A percentile compares a stretch with the other conserved stretches of the same genome.
These are phyloP conservation scores for Artemisia argyi DNA, from an alignment of 129 eudicot species.

Conservation along the genomic window DNA sequence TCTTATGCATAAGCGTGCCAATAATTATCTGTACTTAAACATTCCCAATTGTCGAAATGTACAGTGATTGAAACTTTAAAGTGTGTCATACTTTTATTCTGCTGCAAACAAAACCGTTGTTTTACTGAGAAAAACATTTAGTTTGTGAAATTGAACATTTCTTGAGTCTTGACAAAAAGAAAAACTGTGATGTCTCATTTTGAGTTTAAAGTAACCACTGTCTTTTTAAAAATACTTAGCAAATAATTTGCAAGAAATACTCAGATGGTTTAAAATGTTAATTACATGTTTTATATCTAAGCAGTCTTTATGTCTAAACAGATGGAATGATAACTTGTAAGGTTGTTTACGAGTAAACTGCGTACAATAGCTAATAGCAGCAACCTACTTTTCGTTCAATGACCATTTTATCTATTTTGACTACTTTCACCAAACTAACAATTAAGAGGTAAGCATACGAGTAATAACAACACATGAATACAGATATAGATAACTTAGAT, in stretches of 20 bases:
- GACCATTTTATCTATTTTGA: constrained; percentile 5
- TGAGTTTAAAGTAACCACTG: neutral
- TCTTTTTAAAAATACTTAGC: neutral
- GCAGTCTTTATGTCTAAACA: neutral
- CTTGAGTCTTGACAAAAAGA: neutral
- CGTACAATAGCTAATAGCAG: neutral
- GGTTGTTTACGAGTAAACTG: neutral
- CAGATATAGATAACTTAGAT: neutral
- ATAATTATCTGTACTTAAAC: constrained; percentile 10
- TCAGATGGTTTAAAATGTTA: neutral
- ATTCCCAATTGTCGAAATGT: constrained; percentile 23
- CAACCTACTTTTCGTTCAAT: constrained; percentile 9
- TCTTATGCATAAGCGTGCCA: constrained; percentile 17
- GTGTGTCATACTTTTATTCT: neutral
- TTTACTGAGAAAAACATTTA: neutral
- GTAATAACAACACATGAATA: neutral
- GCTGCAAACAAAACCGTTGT: neutral
- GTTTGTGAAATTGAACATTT: neutral
- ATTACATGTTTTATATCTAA: neutral
- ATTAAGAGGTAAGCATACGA: neutral
- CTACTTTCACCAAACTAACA: neutral
- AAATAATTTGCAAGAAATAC: neutral
- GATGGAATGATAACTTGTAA: neutral
- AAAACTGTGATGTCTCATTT: neutral
- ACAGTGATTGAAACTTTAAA: neutral